Conservation (phyloP, 805 yeast species). For the Starmerella powellii region DNA sequence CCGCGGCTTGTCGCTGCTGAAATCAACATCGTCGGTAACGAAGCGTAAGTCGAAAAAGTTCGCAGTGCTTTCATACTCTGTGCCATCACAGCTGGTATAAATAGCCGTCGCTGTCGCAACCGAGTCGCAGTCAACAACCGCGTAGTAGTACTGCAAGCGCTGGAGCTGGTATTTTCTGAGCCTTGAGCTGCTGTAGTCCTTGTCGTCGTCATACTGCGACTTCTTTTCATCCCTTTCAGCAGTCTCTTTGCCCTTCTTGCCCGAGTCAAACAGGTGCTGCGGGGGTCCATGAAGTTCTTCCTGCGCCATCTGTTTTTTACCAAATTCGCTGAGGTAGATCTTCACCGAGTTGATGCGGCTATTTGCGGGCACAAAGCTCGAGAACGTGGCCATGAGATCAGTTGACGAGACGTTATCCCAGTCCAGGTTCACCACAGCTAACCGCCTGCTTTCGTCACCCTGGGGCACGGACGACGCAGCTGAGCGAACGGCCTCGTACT, state of each 20-base stretch:
- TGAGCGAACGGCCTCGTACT: slow-evolving; percentile 27
- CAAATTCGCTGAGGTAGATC: slow-evolving; percentile 81
- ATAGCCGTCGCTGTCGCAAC: slow-evolving; percentile 58
- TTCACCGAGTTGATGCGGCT: slow-evolving; percentile 58
- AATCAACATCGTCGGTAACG: slow-evolving; percentile 85
- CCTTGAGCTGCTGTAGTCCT: slow-evolving; percentile 73
- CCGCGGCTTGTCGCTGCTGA: slow-evolving; percentile 55
- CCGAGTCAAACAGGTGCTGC: slow-evolving; percentile 52
- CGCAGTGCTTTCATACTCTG: slow-evolving; percentile 92
- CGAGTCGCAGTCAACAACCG: slow-evolving; percentile 73
- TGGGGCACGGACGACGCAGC: slow-evolving; percentile 48
- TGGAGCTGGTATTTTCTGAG: slow-evolving; percentile 86
- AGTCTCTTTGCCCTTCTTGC: slow-evolving; percentile 25
- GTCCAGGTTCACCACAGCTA: slow-evolving; percentile 92
- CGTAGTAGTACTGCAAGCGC: slow-evolving; percentile 84
- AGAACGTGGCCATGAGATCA: slow-evolving; percentile 80
- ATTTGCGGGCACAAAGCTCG: slow-evolving; percentile 67
- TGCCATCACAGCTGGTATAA: slow-evolving; percentile 81
- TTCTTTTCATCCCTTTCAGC: slow-evolving; percentile 23
- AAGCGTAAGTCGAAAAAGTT: slow-evolving; percentile 85
- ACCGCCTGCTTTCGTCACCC: slow-evolving; percentile 68
- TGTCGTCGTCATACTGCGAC: slow-evolving; percentile 47
- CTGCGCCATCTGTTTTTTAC: slow-evolving; percentile 77
- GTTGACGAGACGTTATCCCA: slow-evolving; percentile 91
- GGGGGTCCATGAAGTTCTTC: slow-evolving; percentile 94